phyloP scores from a whole-genome alignment of 108 stramenopile species.

The Cyclostephanos invisitatus region DNA sequence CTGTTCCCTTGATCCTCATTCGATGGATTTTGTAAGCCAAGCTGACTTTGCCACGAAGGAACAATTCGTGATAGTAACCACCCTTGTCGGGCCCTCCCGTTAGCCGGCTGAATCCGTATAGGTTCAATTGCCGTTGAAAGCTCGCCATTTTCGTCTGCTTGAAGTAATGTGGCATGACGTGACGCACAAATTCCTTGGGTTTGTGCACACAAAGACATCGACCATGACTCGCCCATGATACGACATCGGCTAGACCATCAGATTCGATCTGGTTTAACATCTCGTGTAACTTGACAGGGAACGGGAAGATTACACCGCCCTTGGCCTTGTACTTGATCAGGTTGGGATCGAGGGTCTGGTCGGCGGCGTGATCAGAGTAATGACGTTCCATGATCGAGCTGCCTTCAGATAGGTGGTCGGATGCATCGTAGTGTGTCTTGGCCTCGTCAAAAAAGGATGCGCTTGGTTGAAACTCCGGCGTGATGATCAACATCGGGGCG shows the following conservation, averaged over 20 bases:
- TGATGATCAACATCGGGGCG: background rate
- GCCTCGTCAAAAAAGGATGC: background rate
- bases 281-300: conserved; percentile 74
- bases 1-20: conserved; percentile 81
- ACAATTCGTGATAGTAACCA: conserved; percentile 79
- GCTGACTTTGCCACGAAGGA: conserved; percentile 66
- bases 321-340: conserved; percentile 54
- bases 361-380: conserved; percentile 78
- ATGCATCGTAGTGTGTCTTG: background rate
- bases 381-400: conserved; percentile 55
- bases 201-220: conserved; percentile 88
- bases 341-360: conserved; percentile 45
- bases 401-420: conserved; percentile 9
- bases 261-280: conserved; percentile 66
- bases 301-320: conserved; percentile 68
- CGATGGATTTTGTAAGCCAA: conserved; percentile 71
- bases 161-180: conserved; percentile 88
- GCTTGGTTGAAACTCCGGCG: conserved; percentile 10
- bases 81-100: conserved; percentile 72
- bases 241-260: conserved; percentile 61
- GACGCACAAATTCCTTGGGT: conserved; percentile 72
- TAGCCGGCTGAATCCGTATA: conserved; percentile 88
- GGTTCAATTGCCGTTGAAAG: conserved; percentile 93
- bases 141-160: conserved; percentile 86
- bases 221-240: conserved; percentile 90